Conservation (phyloP, 2,329 filamentous ascomycete species). For the Boeremia exigua region DNA sequence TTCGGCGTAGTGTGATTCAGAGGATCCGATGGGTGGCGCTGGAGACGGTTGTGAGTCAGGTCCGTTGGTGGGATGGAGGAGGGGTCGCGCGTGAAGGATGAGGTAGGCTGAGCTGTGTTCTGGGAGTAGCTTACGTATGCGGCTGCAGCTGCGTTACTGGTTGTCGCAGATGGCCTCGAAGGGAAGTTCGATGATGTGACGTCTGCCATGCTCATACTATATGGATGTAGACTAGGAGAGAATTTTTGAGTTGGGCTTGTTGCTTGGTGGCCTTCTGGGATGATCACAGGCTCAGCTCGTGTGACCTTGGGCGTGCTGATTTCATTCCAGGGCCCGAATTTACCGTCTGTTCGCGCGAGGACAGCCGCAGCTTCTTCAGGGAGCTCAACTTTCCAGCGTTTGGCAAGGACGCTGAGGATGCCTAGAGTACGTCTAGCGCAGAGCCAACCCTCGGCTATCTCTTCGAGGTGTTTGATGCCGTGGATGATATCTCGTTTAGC, state of each 20-base stretch:
- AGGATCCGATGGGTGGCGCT: constrained; percentile 30
- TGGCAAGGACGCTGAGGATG: constrained; percentile 82
- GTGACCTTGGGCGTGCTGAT: constrained; percentile 35
- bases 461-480: constrained; percentile 88
- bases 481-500: constrained; percentile 89
- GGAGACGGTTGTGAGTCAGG: constrained; percentile 40
- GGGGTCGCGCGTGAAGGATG: constrained; percentile 36
- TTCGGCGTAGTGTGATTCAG: constrained; percentile 29
- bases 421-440: constrained; percentile 84
- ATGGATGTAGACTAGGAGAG: constrained; percentile 37
- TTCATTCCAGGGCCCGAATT: constrained; percentile 70
- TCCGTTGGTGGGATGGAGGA: constrained; percentile 40
- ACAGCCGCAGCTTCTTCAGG: constrained; percentile 81
- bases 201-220: constrained; percentile 37
- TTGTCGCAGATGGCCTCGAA: neutral
- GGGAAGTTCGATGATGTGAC: constrained; percentile 28
- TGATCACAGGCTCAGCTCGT: constrained; percentile 24
- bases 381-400: constrained; percentile 88
- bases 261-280: constrained; percentile 18
- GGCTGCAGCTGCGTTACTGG: constrained; percentile 20
- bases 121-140: constrained; percentile 18
- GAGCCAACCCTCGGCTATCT: constrained; percentile 94
- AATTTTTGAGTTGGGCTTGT: constrained; percentile 29
- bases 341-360: constrained; percentile 78
- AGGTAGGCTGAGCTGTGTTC: constrained; percentile 19